Percentiles rank a stretch among this genome's conserved stretches.
These are phyloP conservation scores for Raphanus sativus DNA, from an alignment of 345 rosid species.

Conservation along the genomic window DNA sequence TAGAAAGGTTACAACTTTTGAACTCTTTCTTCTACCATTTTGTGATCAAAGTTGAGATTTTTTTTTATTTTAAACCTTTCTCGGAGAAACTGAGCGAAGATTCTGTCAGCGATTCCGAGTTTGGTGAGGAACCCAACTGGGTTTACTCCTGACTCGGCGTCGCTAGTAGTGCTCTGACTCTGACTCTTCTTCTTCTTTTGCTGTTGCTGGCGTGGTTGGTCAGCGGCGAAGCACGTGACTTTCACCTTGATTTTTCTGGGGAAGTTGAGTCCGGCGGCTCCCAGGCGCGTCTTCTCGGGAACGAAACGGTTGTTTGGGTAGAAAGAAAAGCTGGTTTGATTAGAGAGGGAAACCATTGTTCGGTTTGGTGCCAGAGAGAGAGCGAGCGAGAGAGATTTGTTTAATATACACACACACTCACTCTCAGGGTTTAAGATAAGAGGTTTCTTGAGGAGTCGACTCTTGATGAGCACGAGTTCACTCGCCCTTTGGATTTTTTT, in stretches of 20 bases:
- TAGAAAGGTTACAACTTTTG: not conserved
- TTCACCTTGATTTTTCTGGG: constrained; percentile 36
- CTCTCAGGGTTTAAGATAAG: constrained; percentile 30
- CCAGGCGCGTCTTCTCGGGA: constrained; percentile 1
- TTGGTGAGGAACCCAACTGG: constrained; percentile 52
- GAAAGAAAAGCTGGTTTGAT: constrained; percentile 30
- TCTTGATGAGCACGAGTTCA: constrained; percentile 19
- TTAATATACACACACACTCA: not conserved
- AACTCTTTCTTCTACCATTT: not conserved
- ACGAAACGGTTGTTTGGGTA: constrained; percentile 26
- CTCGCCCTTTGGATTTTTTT: not conserved
- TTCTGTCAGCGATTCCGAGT: constrained; percentile 72
- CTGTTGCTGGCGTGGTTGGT: constrained; percentile 31
- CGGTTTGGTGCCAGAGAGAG: constrained; percentile 14
- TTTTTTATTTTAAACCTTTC: constrained; percentile 60
- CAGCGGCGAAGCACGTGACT: constrained; percentile 36
- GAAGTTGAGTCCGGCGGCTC: constrained; percentile 29
- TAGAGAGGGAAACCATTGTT: constrained; percentile 39
- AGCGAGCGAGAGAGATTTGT: constrained; percentile 5
- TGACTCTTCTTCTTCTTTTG: constrained; percentile 21
- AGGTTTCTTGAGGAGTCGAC: constrained; percentile 42
- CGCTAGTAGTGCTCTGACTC: constrained; percentile 22
- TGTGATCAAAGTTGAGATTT: not conserved
- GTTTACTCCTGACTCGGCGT: constrained; percentile 35
- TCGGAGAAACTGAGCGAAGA: constrained; percentile 82